These are phyloP conservation scores for Chaetoscypha palmicola DNA, from an alignment of 2,329 filamentous ascomycete species.

Conservation along the genomic window DNA sequence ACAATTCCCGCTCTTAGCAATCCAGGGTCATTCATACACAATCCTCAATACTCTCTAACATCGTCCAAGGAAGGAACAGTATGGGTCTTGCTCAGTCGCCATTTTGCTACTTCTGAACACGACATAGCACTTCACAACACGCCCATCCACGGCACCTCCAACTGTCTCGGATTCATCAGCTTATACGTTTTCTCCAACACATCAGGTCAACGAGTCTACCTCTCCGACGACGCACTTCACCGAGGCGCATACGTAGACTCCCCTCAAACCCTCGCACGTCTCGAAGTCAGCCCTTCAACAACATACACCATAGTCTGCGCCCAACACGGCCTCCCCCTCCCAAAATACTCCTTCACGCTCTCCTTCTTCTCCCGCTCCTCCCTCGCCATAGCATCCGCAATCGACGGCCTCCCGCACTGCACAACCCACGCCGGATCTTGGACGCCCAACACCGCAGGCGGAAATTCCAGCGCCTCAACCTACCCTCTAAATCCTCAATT, in stretches of 20 bases:
- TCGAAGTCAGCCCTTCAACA: slow-evolving; percentile 47
- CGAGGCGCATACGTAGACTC: slow-evolving; percentile 88
- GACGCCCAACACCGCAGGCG: slow-evolving; percentile 75
- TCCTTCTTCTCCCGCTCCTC: slow-evolving; percentile 67
- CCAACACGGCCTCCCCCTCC: slow-evolving; percentile 68
- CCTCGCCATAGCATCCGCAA: slow-evolving; percentile 55
- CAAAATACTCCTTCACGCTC: slow-evolving; percentile 77
- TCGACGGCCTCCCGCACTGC: slow-evolving; percentile 32
- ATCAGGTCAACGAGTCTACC: slow-evolving; percentile 62
- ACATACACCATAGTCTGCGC: slow-evolving; percentile 60
- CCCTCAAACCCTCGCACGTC: slow-evolving; percentile 77
- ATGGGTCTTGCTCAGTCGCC: slow-evolving; percentile 81
- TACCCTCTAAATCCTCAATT: slow-evolving; percentile 91
- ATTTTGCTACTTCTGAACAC: slow-evolving; percentile 67
- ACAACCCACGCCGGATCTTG: slow-evolving; percentile 59
- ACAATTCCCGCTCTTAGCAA: slow-evolving; percentile 44
- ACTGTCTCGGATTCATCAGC: slow-evolving; percentile 69
- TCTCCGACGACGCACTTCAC: slow-evolving; percentile 64
- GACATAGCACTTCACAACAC: slow-evolving; percentile 42
- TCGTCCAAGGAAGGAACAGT: slow-evolving; percentile 53
- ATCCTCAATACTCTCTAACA: slow-evolving; percentile 65
- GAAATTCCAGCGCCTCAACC: slow-evolving; percentile 66
- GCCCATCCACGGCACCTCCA: slow-evolving; percentile 24
- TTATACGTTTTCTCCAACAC: slow-evolving; percentile 68
- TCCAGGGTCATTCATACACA: slow-evolving; percentile 52